Evolutionary conservation across 768 basidiomycete species (phyloP).

Genomic region (Mycena latifolia): DNA sequence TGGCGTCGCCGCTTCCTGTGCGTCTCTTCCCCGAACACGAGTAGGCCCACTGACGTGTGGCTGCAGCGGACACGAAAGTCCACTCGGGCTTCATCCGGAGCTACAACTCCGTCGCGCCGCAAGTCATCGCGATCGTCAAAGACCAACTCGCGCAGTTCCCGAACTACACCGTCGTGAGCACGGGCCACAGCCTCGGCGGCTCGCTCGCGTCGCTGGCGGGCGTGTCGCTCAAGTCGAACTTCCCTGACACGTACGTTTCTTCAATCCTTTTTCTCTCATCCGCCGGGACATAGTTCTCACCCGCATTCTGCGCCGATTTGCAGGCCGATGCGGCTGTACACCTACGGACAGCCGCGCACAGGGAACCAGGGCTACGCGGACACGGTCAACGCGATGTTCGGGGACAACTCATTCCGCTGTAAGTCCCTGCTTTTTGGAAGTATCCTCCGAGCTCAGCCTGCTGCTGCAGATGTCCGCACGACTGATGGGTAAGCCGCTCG

Average conservation of each 20-base stretch:
- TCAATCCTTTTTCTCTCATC: background rate
- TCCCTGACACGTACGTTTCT: background rate
- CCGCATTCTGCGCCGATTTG: too few relatives aligned
- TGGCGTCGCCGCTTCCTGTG: background rate
- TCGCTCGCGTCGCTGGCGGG: background rate
- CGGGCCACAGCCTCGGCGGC: conserved; percentile 9
- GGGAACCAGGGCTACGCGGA: background rate
- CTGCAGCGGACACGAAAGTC: background rate
- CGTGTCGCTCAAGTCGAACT: background rate
- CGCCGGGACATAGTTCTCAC: too few relatives aligned
- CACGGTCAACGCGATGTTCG: background rate
- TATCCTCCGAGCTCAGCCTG: background rate
- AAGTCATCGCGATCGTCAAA: background rate
- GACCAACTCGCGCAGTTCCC: background rate
- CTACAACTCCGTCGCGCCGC: background rate
- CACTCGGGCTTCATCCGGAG: background rate
- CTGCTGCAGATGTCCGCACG: too few relatives aligned
- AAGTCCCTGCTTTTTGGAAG: background rate
- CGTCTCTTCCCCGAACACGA: too few relatives aligned
- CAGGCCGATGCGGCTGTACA: background rate
- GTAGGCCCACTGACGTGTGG: too few relatives aligned
- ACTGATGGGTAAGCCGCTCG: too few relatives aligned
- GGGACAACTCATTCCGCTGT: background rate
- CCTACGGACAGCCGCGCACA: background rate
- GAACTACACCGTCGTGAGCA: background rate